These are phyloP conservation scores for Penicillium decumbens DNA, from an alignment of 2,329 filamentous ascomycete genomes.

Conservation along the genomic window DNA sequence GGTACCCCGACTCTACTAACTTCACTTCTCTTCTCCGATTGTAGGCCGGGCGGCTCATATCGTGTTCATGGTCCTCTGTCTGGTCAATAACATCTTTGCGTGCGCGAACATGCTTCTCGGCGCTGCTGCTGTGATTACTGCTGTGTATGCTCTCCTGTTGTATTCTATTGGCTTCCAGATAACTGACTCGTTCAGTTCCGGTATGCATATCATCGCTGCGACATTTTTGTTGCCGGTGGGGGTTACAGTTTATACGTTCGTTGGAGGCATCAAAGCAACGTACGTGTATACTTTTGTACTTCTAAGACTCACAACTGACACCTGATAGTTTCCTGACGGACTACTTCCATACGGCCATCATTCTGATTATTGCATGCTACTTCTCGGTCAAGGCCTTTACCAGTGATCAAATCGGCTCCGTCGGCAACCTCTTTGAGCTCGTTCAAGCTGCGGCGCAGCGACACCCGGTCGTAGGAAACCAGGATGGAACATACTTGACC, in stretches of 20 bases:
- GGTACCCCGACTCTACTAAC: background rate
- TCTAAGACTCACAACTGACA: background rate
- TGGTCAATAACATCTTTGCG: slow-evolving; percentile 54
- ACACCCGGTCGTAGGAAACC: slow-evolving; percentile 50
- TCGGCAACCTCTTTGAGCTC: slow-evolving; percentile 49
- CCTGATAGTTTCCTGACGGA: slow-evolving; percentile 44
- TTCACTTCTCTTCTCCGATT: background rate
- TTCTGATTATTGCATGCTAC: slow-evolving; percentile 50
- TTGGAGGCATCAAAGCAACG: slow-evolving; percentile 42
- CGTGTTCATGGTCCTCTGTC: slow-evolving; percentile 50
- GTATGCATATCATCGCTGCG: slow-evolving; percentile 49
- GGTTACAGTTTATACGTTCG: slow-evolving; percentile 40
- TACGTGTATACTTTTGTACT: slow-evolving; percentile 6
- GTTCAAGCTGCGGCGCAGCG: slow-evolving; percentile 44
- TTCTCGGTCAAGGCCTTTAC: slow-evolving; percentile 48
- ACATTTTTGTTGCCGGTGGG: slow-evolving; percentile 45
- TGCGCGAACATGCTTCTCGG: slow-evolving; percentile 52
- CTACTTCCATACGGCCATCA: slow-evolving; percentile 53
- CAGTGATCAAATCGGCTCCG: slow-evolving; percentile 46
- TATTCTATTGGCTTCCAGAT: background rate
- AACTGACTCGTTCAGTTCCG: slow-evolving; percentile 33
- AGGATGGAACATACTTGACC: slow-evolving; percentile 53
- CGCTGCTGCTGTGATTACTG: slow-evolving; percentile 42
- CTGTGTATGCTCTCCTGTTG: slow-evolving; percentile 23
- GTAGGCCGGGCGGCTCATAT: slow-evolving; percentile 43